These are phyloP conservation scores for Funneliformis caledonium DNA, from an alignment of 371 early-diverging fungal genomes.

Conservation along the genomic window DNA sequence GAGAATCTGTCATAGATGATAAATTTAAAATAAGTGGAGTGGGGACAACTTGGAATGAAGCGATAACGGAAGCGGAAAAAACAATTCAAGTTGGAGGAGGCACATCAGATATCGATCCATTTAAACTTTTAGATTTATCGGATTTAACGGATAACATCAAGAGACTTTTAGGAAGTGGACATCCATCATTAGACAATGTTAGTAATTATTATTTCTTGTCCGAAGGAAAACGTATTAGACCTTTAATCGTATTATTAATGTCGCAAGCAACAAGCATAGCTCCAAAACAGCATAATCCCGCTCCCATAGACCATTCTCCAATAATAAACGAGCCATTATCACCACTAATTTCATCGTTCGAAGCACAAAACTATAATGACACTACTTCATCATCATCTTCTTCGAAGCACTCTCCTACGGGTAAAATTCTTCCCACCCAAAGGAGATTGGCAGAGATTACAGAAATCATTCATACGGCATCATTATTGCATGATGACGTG, in stretches of 20 bases:
- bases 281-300: conserved; percentile 51
- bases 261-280: conserved; percentile 84
- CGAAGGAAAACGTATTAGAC: conserved; percentile 92
- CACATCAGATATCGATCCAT: conserved; percentile 59
- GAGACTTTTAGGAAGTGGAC: conserved; percentile 81
- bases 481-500: conserved; percentile 95
- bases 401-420: conserved; percentile 36
- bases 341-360: not conserved
- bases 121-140: conserved; percentile 75
- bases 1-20: not conserved
- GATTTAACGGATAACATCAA: conserved; percentile 86
- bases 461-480: conserved; percentile 97
- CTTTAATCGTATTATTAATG: conserved; percentile 87
- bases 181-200: conserved; percentile 87
- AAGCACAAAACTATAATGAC: not conserved
- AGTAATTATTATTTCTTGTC: conserved; percentile 88
- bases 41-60: conserved; percentile 40
- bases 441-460: conserved; percentile 93
- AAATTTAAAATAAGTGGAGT: not conserved
- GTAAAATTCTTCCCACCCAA: conserved; percentile 83
- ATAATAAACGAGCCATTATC: conserved; percentile 50
- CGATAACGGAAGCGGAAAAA: conserved; percentile 37
- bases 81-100: conserved; percentile 50
- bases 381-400: conserved; percentile 1
- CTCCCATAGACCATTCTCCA: conserved; percentile 51